A percentile compares a stretch with the other conserved stretches of the same genome.
Evolutionary conservation across 345 rosid genomes (phyloP).

Genomic region (Linum tenue): DNA sequence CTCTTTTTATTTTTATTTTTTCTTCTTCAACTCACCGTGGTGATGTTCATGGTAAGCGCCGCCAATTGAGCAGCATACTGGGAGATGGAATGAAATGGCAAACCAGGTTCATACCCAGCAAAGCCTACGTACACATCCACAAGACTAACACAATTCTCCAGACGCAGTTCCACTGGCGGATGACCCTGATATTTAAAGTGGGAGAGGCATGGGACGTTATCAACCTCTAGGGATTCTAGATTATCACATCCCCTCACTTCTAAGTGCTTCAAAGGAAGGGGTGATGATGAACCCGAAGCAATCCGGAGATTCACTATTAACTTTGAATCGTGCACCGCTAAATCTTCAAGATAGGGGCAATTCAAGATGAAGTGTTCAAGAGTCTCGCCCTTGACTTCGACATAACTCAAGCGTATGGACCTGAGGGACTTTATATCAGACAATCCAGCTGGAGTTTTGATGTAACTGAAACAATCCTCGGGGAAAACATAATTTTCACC

Average conservation of each 20-base stretch:
- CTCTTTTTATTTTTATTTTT: too few species aligned
- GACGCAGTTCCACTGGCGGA: too few species aligned
- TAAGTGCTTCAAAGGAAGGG: constrained; percentile 12
- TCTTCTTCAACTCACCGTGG: too few species aligned
- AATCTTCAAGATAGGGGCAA: constrained; percentile 12
- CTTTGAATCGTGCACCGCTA: background rate
- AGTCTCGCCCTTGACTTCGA: constrained; percentile 10
- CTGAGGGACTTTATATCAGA: background rate
- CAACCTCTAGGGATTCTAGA: constrained; percentile 8
- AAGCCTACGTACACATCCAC: too few species aligned
- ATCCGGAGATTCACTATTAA: constrained; percentile 6
- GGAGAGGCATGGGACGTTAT: background rate
- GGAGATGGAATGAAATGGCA: too few species aligned
- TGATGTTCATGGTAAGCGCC: too few species aligned
- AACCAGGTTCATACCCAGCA: too few species aligned
- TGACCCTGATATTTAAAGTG: too few species aligned
- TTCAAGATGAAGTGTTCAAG: constrained; percentile 10
- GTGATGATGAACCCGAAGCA: constrained; percentile 1
- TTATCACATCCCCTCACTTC: background rate
- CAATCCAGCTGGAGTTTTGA: background rate
- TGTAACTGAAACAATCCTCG: constrained; percentile 1
- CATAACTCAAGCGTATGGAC: background rate
- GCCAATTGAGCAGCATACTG: too few species aligned
- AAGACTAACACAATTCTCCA: too few species aligned
- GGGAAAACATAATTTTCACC: too few species aligned